phyloP scores from a whole-genome alignment of 352 stramenopile species.

The Globisporangium nunn region DNA sequence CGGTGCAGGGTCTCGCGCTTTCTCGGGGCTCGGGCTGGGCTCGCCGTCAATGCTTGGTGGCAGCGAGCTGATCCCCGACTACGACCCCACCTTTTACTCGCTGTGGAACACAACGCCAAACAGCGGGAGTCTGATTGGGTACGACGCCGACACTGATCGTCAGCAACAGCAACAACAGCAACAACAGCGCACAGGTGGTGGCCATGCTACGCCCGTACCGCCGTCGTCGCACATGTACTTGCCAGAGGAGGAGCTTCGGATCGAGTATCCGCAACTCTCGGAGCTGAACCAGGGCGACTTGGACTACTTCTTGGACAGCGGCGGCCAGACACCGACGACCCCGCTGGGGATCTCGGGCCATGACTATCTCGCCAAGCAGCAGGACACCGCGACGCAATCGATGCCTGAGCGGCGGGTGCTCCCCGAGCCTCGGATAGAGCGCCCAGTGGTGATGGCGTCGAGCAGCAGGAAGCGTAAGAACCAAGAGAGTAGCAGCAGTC shows the following conservation, averaged over 20 bases:
- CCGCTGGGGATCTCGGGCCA: conserved; percentile 21
- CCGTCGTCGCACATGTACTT: conserved; percentile 23
- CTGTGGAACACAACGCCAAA: conserved; percentile 45
- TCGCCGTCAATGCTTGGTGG: conserved; percentile 46
- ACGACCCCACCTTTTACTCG: conserved; percentile 63
- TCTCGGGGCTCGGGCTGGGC: conserved; percentile 10
- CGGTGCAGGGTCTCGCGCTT: conserved; percentile 4
- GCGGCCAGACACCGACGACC: conserved; percentile 36
- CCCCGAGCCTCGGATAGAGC: conserved; percentile 36
- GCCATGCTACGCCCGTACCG: not conserved
- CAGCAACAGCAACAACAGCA: conserved; percentile 6
- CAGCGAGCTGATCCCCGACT: conserved; percentile 57
- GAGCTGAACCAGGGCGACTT: conserved; percentile 72
- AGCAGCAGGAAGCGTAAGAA: conserved; percentile 38
- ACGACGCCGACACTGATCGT: conserved; percentile 35
- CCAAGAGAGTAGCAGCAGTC: conserved; percentile 3
- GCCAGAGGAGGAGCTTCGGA: conserved; percentile 62
- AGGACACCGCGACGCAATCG: conserved; percentile 7
- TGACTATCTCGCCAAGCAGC: conserved; percentile 24
- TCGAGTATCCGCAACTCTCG: conserved; percentile 56
- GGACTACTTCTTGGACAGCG: conserved; percentile 63
- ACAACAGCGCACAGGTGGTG: conserved; percentile 7
- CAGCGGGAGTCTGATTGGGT: conserved; percentile 33
- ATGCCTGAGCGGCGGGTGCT: conserved; percentile 2
- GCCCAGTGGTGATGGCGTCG: conserved; percentile 17